Evolutionary conservation across 768 basidiomycete genomes (phyloP).

Genomic region (Mycena rosella): DNA sequence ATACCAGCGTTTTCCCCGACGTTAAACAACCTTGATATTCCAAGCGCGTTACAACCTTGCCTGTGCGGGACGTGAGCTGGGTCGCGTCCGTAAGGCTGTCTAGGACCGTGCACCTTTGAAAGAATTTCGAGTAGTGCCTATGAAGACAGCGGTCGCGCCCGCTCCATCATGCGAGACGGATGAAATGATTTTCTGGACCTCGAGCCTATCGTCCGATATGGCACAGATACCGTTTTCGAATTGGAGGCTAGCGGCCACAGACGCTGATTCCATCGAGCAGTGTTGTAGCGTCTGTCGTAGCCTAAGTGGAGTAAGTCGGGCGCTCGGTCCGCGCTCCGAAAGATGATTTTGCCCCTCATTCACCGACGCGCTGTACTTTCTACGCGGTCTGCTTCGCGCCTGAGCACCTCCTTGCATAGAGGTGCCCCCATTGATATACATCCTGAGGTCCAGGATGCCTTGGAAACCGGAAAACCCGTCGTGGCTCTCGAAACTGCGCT

Average conservation of each 20-base stretch:
- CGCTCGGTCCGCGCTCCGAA: no score
- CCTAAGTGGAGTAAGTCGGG: no score
- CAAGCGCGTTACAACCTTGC: slow-evolving; percentile 76
- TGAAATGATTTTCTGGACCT: slow-evolving; percentile 67
- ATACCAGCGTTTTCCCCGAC: not conserved
- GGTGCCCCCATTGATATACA: slow-evolving; percentile 72
- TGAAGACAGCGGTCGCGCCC: slow-evolving; percentile 82
- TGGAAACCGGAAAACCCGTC: slow-evolving; percentile 72
- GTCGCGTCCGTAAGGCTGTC: not conserved
- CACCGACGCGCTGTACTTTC: slow-evolving; percentile 6
- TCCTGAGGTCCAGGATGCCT: slow-evolving; percentile 81
- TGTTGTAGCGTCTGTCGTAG: no score
- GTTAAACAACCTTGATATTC: slow-evolving; percentile 70
- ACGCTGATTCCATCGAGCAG: slow-evolving; percentile 44
- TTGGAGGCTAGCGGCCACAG: slow-evolving; percentile 57
- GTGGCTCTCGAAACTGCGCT: slow-evolving; percentile 95
- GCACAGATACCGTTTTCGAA: slow-evolving; percentile 64
- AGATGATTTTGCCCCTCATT: not conserved
- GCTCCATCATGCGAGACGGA: slow-evolving; percentile 74
- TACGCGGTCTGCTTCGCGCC: slow-evolving; percentile 16
- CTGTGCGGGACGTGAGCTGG: slow-evolving; percentile 48
- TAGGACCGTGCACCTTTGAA: slow-evolving; percentile 74
- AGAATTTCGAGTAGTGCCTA: slow-evolving; percentile 89
- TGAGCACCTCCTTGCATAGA: slow-evolving; percentile 8
- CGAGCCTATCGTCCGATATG: slow-evolving; percentile 71